Base-by-base conservation (phyloP, 2,329 filamentous ascomycete genomes). In the Pseudogymnoascus sp. region DNA sequence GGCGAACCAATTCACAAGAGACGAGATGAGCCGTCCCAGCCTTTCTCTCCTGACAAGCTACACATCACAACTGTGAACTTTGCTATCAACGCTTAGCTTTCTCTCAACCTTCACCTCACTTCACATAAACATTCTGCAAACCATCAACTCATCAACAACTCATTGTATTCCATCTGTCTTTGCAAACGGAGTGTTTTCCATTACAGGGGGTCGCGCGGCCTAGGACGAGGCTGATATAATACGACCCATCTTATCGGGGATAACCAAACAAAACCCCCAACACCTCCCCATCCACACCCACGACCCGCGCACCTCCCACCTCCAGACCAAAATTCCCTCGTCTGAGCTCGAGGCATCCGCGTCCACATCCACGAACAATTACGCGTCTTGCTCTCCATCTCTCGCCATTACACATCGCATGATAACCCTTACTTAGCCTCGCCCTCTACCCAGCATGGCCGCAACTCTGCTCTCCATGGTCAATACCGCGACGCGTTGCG, bases 191-290 rank as follows among this genome's bases (percentile, higher is more conserved):
- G n/a, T 12, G 26, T 16, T 54, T 16, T 54, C 47, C 31, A 18
- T 31, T 54, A 18, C 47, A 54, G 47, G 47, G 45, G 47, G 26
- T 54, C 47, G 47, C 47, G 47, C 47, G 26, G 26, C 26, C 47
- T 34, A 54, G 47, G n/a, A 54, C 47, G 47, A 54, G 47, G 47
- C 47, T 54, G 47, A 54, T 54, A 54, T 54, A 54, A 54, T 54
- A 54, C 47, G 47, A n/a, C 47, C 47, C 47, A 54, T n/a, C 47
- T 54, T 54, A 54, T 54, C 47, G 47, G 47, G 47, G 47, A 54
- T 54, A 54, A 54, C 47, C 47, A 54, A 54, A 54, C 47, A 54
- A 54, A 54, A 54, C 47, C 47, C 47, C 47, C 47, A 54, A 54
- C 47, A 54, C 47, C 47, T 54, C n/a, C 47, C 47, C n/a, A 23